These are phyloP conservation scores for Herpetomonas tarakana DNA, from an alignment of 208 protist genomes.

Conservation along the genomic window DNA sequence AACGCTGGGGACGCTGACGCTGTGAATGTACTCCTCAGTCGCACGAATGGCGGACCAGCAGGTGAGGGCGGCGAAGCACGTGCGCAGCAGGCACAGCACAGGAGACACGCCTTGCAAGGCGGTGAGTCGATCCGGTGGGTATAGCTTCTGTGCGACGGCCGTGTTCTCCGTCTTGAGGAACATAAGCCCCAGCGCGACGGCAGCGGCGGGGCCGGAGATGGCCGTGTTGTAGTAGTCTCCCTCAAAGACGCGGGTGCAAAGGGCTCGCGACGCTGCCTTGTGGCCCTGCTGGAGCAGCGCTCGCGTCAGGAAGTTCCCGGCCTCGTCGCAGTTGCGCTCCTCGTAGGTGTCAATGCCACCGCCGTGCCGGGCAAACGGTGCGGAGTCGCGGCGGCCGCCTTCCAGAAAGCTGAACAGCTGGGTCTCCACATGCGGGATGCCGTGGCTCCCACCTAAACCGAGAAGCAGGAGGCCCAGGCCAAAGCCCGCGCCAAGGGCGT, in stretches of 20 bases:
- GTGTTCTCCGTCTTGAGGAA: slow-evolving; percentile 64
- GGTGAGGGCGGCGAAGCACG: slow-evolving; percentile 65
- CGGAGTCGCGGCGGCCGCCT: slow-evolving; percentile 46
- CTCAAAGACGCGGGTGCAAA: slow-evolving; percentile 74
- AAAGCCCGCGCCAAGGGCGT: slow-evolving; percentile 71
- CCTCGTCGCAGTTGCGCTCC: slow-evolving; percentile 47
- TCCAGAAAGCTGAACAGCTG: slow-evolving; percentile 70
- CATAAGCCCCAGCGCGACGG: slow-evolving; percentile 72
- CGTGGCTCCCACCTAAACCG: slow-evolving; percentile 48
- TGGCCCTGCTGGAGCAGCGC: slow-evolving; percentile 43
- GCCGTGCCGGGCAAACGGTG: slow-evolving; percentile 43
- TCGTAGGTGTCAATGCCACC: slow-evolving; percentile 40
- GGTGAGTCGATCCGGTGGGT: slow-evolving; percentile 41
- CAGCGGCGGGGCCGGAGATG: slow-evolving; percentile 61
- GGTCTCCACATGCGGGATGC: slow-evolving; percentile 49
- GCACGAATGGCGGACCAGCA: slow-evolving; percentile 56
- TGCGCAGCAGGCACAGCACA: slow-evolving; percentile 71
- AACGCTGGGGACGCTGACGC: slow-evolving; percentile 62
- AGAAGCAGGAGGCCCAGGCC: slow-evolving; percentile 78
- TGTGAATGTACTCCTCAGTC: slow-evolving; percentile 43
- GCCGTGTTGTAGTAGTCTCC: slow-evolving; percentile 74
- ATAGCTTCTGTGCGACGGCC: slow-evolving; percentile 43
- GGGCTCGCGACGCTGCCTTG: slow-evolving; percentile 30
- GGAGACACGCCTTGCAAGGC: slow-evolving; percentile 72
- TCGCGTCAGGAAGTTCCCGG: slow-evolving; percentile 55